A percentile compares a stretch with the other conserved stretches of the same genome.
phyloP scores from a whole-genome alignment of 2,329 filamentous ascomycete genomes.

The Dothideomycetes sp. region DNA sequence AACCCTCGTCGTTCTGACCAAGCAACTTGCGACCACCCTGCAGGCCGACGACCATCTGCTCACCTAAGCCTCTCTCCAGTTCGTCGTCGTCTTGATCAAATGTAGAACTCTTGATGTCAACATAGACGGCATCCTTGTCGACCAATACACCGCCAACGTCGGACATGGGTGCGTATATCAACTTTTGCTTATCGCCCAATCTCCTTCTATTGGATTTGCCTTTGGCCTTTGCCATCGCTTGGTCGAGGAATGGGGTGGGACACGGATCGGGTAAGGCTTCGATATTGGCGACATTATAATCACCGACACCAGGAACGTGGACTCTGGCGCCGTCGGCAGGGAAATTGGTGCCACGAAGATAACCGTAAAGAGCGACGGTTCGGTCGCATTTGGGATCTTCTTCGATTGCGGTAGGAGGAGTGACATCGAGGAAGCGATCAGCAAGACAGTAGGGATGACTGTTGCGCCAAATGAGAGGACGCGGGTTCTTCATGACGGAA shows the following conservation, averaged over 20 bases:
- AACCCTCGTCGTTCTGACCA: conserved; percentile 70
- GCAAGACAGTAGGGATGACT: conserved; percentile 89
- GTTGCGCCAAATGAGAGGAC: conserved; percentile 94
- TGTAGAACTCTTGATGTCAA: conserved; percentile 59
- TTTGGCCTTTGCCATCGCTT: conserved; percentile 71
- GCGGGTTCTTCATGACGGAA: conserved; percentile 97
- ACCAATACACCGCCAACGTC: conserved; percentile 93
- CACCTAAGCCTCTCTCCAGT: conserved; percentile 77
- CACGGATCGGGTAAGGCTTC: conserved; percentile 90
- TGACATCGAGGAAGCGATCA: conserved; percentile 91
- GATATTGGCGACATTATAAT: conserved; percentile 73
- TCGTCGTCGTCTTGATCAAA: conserved; percentile 59
- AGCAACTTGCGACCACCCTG: conserved; percentile 75
- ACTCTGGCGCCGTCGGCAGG: conserved; percentile 74
- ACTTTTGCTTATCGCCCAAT: conserved; percentile 92
- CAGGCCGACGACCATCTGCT: conserved; percentile 85
- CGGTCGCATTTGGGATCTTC: conserved; percentile 82
- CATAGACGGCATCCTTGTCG: conserved; percentile 95
- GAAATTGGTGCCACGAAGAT: conserved; percentile 91
- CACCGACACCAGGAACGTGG: conserved; percentile 86
- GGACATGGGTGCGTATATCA: conserved; percentile 94
- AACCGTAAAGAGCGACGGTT: conserved; percentile 83
- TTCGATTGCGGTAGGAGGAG: conserved; percentile 84
- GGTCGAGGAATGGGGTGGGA: conserved; percentile 84
- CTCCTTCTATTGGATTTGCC: conserved; percentile 74